Evolutionary conservation across 1,284 basidiomycete species (phyloP), one percentile per base, ranked within the genome.

Genomic region (Cutaneotrichosporon sp.): DNA sequence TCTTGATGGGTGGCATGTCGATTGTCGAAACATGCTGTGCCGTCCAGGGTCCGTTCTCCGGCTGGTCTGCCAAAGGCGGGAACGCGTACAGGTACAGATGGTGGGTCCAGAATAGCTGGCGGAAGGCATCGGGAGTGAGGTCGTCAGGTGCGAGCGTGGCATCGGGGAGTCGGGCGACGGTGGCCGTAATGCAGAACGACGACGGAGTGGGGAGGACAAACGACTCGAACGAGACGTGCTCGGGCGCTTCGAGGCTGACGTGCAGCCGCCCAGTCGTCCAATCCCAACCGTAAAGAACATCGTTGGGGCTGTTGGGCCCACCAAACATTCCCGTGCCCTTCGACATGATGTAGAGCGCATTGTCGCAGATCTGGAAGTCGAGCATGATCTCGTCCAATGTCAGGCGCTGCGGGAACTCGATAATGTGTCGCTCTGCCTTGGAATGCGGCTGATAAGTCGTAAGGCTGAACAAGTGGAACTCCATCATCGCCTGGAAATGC

Each of bases 301-400:
- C 73, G 0, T 55, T 60, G 40, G 59, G 10, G 4, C 18, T 18
- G 22, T 22, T 14, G 13, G 22, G 22, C 8, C 10, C 36, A 0
- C 38, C 56, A 42, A 34, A 16, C 31, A 21, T 22, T 21, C 53
- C 63, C 58, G 0, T 65, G 56, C 22, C 31, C 52, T 55, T 63
- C 32, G 72, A 70, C 58, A 80, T 58, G 5, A 81, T 66, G 56
- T 71, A 79, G n/a, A 81, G 49, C 13, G 72, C 72, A 58, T 81
- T 78, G 63, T 81, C 80, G 64, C 76, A 77, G 34, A 81, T 78
- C 68, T 81, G 76, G 65, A 78, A 78, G 9, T 73, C 73, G 11
- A 78, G 69, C 26, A 61, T 58, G 26, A 72, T 61, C 18, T 51
- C 47, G 16, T 62, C 59, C n/a, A 26, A 52, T 6, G n/a, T 26